Evolutionary conservation across 805 yeast genomes (phyloP).

Genomic region (Candida chilensis): DNA sequence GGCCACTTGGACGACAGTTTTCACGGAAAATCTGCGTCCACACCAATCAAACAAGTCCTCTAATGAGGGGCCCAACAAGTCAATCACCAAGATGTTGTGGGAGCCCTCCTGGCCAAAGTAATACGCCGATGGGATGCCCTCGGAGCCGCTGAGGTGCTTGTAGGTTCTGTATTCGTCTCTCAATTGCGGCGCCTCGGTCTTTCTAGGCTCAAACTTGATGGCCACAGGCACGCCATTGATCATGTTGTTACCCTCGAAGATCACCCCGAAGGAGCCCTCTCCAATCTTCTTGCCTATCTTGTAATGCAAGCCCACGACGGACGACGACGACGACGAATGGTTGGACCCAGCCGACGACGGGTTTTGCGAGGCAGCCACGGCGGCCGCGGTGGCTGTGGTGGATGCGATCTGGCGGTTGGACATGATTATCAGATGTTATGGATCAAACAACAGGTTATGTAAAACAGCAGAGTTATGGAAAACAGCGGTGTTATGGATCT

Average conservation of each 20-base stretch:
- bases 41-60: slow-evolving; percentile 88
- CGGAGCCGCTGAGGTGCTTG: slow-evolving; percentile 56
- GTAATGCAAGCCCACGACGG: slow-evolving; percentile 50
- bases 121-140: slow-evolving; percentile 76
- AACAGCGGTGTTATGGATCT: too few species aligned
- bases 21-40: slow-evolving; percentile 61
- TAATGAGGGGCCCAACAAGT: slow-evolving; percentile 69
- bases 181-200: slow-evolving; percentile 77
- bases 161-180: slow-evolving; percentile 77
- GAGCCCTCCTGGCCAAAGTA: slow-evolving; percentile 83
- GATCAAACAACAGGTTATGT: too few species aligned
- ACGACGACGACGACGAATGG: neutral
- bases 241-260: slow-evolving; percentile 73
- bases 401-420: slow-evolving; percentile 1
- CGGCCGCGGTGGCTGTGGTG: neutral
- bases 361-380: slow-evolving; percentile 1
- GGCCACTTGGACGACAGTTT: slow-evolving; percentile 68
- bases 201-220: slow-evolving; percentile 73
- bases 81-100: slow-evolving; percentile 70
- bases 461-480: too few species aligned
- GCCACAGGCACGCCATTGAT: slow-evolving; percentile 62
- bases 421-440: too few species aligned
- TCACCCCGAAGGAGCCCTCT: slow-evolving; percentile 81
- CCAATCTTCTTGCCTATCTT: slow-evolving; percentile 80
- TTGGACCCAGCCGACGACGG: neutral